phyloP scores from a whole-genome alignment of 345 rosid genomes.

The Aquilaria yunnanensis region DNA sequence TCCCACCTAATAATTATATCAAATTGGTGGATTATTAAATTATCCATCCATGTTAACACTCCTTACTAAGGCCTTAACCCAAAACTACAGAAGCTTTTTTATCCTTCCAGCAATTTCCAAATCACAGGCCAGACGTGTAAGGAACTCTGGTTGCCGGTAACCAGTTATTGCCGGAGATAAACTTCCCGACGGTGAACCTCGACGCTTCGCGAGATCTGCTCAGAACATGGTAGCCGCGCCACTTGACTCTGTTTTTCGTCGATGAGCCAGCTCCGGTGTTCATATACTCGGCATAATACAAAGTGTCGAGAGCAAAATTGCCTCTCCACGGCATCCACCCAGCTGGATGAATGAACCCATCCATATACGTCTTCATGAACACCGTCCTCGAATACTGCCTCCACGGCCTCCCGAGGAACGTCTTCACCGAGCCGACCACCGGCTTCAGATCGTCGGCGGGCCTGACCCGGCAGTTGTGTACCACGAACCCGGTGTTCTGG shows the following conservation, averaged over 20 bases:
- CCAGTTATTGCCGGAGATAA: conserved; percentile 48
- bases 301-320: conserved; percentile 34
- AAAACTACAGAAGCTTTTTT: too few species aligned
- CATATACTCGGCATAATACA: conserved; percentile 53
- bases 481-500: conserved; percentile 55
- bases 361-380: conserved; percentile 41
- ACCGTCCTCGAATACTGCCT: conserved; percentile 44
- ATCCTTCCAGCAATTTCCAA: not conserved
- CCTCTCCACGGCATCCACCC: conserved; percentile 62
- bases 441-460: conserved; percentile 47
- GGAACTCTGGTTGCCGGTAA: conserved; percentile 37
- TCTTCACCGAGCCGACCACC: conserved; percentile 41
- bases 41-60: too few species aligned
- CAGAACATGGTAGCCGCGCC: conserved; percentile 47
- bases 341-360: conserved; percentile 37
- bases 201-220: conserved; percentile 38
- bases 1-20: too few species aligned
- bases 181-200: conserved; percentile 38
- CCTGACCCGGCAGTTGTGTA: conserved; percentile 42
- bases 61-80: too few species aligned
- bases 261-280: conserved; percentile 49
- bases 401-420: conserved; percentile 62
- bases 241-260: conserved; percentile 34
- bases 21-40: too few species aligned
- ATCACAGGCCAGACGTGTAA: conserved; percentile 41